These are phyloP conservation scores for Papilionanthe hybrid DNA, from an alignment of 116 monocot genomes.

Conservation along the genomic window DNA sequence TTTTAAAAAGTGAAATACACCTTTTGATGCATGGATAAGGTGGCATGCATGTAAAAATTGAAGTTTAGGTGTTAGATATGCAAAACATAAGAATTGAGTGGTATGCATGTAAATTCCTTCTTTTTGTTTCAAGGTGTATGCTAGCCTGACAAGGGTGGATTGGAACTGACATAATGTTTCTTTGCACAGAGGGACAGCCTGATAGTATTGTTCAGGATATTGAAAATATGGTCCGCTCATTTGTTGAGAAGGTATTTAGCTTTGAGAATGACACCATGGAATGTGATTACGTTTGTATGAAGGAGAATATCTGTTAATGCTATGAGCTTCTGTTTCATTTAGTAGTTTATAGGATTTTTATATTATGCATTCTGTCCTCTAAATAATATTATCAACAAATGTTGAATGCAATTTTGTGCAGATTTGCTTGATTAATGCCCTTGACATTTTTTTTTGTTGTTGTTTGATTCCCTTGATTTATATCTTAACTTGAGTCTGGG, in stretches of 20 bases:
- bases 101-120: no score
- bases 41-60: no score
- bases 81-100: no score
- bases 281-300: not conserved
- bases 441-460: not conserved
- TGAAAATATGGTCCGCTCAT: constrained; percentile 35
- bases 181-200: constrained; percentile 30
- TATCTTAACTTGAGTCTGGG: not conserved
- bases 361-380: not conserved
- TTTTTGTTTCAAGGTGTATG: not conserved
- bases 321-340: not conserved
- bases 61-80: no score
- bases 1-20: no score
- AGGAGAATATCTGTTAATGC: not conserved
- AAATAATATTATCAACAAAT: not conserved
- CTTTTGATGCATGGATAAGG: no score
- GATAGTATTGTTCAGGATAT: constrained; percentile 36
- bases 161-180: not conserved
- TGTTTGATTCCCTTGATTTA: not conserved
- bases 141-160: not conserved
- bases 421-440: not conserved
- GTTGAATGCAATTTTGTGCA: not conserved
- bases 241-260: constrained; percentile 34
- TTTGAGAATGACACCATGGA: not conserved
- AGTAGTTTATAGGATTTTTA: not conserved